phyloP scores from a whole-genome alignment of 2,329 filamentous ascomycete species.

The Coniella vitis region DNA sequence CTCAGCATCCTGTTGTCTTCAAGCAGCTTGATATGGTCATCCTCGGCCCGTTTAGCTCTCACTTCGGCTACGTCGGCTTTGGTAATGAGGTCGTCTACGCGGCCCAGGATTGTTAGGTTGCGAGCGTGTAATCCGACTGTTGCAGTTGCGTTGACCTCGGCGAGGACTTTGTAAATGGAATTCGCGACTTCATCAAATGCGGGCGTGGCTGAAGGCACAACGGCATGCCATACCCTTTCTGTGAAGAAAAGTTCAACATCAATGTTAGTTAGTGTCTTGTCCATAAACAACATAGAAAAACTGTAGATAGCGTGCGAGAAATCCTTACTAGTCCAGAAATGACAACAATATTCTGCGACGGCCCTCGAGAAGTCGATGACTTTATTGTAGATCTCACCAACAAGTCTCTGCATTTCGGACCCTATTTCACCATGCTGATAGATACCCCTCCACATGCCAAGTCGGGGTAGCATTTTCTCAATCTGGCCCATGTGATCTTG shows the following conservation, averaged over 20 bases:
- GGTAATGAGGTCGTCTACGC: not conserved
- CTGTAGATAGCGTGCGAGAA: too few relatives aligned
- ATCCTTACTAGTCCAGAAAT: slow-evolving; percentile 1
- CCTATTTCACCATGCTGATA: slow-evolving; percentile 14
- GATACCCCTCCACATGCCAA: slow-evolving; percentile 18
- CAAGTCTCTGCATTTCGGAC: slow-evolving; percentile 9
- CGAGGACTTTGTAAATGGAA: slow-evolving; percentile 1
- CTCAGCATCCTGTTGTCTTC: not conserved
- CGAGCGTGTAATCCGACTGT: not conserved
- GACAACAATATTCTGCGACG: slow-evolving; percentile 17
- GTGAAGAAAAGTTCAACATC: not conserved
- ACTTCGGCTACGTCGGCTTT: not conserved
- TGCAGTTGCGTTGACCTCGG: slow-evolving; percentile 1
- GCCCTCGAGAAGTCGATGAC: slow-evolving; percentile 13
- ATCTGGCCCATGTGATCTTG: not conserved
- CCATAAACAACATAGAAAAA: too few relatives aligned
- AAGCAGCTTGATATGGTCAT: not conserved
- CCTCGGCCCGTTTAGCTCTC: not conserved
- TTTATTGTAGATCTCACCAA: not conserved
- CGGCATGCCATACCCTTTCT: not conserved
- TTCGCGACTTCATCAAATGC: not conserved
- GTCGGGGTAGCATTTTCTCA: slow-evolving; percentile 17
- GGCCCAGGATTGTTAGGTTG: not conserved
- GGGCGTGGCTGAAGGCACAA: not conserved
- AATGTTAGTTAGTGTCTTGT: too few relatives aligned